Evolutionary conservation across 352 stramenopile species (phyloP).

Genomic region (Phytophthora cajani): DNA sequence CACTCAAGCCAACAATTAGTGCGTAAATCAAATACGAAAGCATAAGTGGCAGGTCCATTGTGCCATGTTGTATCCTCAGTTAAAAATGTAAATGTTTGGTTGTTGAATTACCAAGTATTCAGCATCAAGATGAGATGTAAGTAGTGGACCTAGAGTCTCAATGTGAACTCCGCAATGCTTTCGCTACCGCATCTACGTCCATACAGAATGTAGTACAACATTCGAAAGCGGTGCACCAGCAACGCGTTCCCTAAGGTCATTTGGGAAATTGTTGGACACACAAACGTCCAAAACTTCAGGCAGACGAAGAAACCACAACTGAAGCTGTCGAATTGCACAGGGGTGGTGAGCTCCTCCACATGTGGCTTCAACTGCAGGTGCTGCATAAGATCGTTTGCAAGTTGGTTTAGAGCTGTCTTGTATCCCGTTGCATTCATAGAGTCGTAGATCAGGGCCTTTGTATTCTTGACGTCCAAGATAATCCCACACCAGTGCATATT

Average conservation of each 20-base stretch:
- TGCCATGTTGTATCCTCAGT: too few relatives aligned
- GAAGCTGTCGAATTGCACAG: slow-evolving; percentile 9
- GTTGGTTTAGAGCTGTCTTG: background rate
- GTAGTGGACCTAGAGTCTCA: background rate
- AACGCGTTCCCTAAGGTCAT: background rate
- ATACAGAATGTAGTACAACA: slow-evolving; percentile 5
- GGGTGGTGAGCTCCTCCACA: background rate
- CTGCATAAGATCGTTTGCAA: background rate
- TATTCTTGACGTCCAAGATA: background rate
- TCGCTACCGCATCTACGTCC: background rate
- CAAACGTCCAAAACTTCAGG: slow-evolving; percentile 2
- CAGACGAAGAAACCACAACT: slow-evolving; percentile 13
- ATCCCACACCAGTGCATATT: slow-evolving; percentile 15
- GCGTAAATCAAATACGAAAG: too few relatives aligned
- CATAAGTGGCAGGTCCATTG: too few relatives aligned
- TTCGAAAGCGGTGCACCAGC: background rate
- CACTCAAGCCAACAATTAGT: too few relatives aligned
- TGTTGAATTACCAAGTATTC: too few relatives aligned
- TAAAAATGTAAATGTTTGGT: too few relatives aligned
- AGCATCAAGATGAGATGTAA: too few relatives aligned
- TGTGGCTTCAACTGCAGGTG: background rate
- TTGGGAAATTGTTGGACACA: background rate
- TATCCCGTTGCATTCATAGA: slow-evolving; percentile 4
- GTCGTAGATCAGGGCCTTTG: background rate
- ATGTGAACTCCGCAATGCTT: background rate